Evolutionary conservation across 768 basidiomycete genomes (phyloP).

Genomic region (Suillus subaureus): DNA sequence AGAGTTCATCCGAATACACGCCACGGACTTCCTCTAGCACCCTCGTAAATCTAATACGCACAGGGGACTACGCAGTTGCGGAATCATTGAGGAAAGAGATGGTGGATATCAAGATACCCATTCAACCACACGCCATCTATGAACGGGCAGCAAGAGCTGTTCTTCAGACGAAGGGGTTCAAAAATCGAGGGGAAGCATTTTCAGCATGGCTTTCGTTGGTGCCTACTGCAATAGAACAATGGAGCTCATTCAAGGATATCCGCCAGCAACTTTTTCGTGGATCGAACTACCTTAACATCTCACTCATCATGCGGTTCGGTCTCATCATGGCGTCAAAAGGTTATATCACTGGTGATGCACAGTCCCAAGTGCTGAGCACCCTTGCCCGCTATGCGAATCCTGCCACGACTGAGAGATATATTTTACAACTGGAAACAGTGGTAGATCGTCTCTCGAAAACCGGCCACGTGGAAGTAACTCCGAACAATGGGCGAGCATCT

Average conservation of each 20-base stretch:
- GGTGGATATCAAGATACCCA: constrained; percentile 36
- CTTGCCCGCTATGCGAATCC: constrained; percentile 47
- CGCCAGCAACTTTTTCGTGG: constrained; percentile 37
- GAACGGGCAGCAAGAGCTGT: constrained; percentile 33
- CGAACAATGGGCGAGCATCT: constrained; percentile 21
- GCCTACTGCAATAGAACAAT: constrained; percentile 33
- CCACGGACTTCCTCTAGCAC: constrained; percentile 29
- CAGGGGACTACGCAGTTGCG: constrained; percentile 30
- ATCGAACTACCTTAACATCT: constrained; percentile 32
- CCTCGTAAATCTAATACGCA: constrained; percentile 25
- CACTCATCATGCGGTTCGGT: constrained; percentile 45
- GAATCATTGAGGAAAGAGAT: constrained; percentile 43
- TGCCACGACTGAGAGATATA: constrained; percentile 38
- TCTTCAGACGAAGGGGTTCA: constrained; percentile 10
- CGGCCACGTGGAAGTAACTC: background rate
- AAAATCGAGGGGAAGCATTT: constrained; percentile 25
- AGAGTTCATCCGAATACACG: constrained; percentile 13
- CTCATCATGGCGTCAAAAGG: constrained; percentile 51
- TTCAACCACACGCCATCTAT: constrained; percentile 40
- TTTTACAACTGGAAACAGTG: constrained; percentile 33
- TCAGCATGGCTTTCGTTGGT: constrained; percentile 48
- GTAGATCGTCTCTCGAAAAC: constrained; percentile 15
- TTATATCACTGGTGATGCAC: constrained; percentile 26
- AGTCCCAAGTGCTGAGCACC: constrained; percentile 34
- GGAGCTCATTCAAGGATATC: constrained; percentile 26